Conservation (phyloP, 2,329 filamentous ascomycete genomes). For the Cercospora berteroae region DNA sequence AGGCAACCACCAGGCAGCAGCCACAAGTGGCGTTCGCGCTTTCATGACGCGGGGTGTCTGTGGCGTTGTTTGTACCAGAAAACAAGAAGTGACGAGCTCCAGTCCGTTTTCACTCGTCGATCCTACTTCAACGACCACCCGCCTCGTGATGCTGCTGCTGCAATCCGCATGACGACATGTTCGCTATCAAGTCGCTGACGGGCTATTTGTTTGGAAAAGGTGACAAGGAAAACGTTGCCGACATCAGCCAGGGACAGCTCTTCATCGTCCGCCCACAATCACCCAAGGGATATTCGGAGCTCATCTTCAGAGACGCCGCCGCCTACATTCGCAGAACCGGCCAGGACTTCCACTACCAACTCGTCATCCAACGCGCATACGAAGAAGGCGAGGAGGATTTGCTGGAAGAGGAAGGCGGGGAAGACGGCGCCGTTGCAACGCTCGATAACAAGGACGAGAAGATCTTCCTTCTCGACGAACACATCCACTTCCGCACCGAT, state of each 20-base stretch:
- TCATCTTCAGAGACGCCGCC: conserved; percentile 93
- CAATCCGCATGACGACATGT: conserved; percentile 27
- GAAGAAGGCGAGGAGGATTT: conserved; percentile 96
- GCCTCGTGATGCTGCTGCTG: not conserved
- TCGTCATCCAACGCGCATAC: conserved; percentile 92
- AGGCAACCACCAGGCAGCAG: not conserved
- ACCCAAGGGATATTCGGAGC: conserved; percentile 95
- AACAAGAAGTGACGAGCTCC: not conserved
- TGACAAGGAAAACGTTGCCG: conserved; percentile 88
- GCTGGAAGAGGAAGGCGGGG: conserved; percentile 81
- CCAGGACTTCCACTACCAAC: conserved; percentile 95
- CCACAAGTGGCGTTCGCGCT: not conserved
- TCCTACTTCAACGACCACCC: not conserved
- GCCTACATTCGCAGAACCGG: conserved; percentile 89
- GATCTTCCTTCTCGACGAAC: conserved; percentile 91
- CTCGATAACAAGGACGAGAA: conserved; percentile 93
- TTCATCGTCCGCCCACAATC: conserved; percentile 94
- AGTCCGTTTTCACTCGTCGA: not conserved
- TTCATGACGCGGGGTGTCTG: not conserved
- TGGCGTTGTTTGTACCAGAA: not conserved
- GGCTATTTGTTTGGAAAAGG: conserved; percentile 89
- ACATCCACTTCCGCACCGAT: conserved; percentile 81
- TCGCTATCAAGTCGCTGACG: conserved; percentile 39
- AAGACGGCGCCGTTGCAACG: conserved; percentile 65
- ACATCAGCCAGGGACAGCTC: conserved; percentile 91